Evolutionary conservation across 768 basidiomycete genomes (phyloP).

Genomic region (Mycena rosella): DNA sequence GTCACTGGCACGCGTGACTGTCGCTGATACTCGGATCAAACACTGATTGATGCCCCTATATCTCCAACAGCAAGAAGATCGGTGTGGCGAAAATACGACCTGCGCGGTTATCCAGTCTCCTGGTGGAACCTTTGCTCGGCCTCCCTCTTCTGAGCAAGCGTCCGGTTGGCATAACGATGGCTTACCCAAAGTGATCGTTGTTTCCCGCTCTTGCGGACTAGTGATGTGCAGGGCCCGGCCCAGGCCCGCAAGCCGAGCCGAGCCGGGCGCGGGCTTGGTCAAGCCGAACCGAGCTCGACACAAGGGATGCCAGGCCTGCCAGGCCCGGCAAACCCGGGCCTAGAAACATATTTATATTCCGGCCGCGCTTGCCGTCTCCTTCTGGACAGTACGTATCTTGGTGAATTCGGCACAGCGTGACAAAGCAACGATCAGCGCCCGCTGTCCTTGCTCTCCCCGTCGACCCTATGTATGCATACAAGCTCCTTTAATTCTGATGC

Average conservation of each 20-base stretch:
- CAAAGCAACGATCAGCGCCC: slow-evolving; percentile 10
- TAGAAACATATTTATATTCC: neutral
- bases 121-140: too few relatives aligned
- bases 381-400: slow-evolving; percentile 1
- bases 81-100: too few relatives aligned
- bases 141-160: too few relatives aligned
- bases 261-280: neutral
- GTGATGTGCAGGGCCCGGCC: neutral
- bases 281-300: slow-evolving; percentile 13
- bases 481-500: neutral
- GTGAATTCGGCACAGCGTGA: slow-evolving; percentile 13
- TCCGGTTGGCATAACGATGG: too few relatives aligned
- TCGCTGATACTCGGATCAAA: too few relatives aligned
- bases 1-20: too few relatives aligned
- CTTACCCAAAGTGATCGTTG: too few relatives aligned
- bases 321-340: slow-evolving; percentile 12
- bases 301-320: slow-evolving; percentile 10
- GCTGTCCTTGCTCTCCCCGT: slow-evolving; percentile 7
- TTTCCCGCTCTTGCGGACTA: too few relatives aligned
- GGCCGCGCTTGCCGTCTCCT: slow-evolving; percentile 6
- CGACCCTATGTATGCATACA: neutral
- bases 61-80: too few relatives aligned
- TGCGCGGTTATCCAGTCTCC: too few relatives aligned
- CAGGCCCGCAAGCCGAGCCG: slow-evolving; percentile 9
- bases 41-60: too few relatives aligned